These are phyloP conservation scores for Carpinus fangiana DNA, from an alignment of 306 rosid genomes.

Conservation along the genomic window DNA sequence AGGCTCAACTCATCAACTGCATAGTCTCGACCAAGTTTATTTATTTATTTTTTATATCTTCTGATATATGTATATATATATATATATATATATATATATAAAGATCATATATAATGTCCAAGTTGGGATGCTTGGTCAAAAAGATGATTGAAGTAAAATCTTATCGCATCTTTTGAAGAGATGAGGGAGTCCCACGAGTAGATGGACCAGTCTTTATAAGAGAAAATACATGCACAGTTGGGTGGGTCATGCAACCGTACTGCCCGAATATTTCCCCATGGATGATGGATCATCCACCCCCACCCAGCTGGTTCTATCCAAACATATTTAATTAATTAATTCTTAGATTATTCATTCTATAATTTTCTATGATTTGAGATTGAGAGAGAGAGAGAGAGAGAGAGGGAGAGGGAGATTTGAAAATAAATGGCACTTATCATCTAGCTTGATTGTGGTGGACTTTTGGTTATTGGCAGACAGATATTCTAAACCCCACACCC, in stretches of 20 bases:
- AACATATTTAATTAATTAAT: too few species aligned
- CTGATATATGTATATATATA: too few species aligned
- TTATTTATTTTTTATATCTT: too few species aligned
- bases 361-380: too few species aligned
- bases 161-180: constrained; percentile 1
- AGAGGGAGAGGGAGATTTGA: background rate
- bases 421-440: background rate
- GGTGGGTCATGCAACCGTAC: background rate
- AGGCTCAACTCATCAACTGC: too few species aligned
- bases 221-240: background rate
- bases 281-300: background rate
- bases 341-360: too few species aligned
- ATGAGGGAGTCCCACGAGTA: background rate
- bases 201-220: background rate
- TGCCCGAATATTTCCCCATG: background rate
- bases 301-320: background rate
- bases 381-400: background rate
- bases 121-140: background rate
- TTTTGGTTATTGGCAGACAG: constrained; percentile 54
- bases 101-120: too few species aligned
- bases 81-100: too few species aligned
- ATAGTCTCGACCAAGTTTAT: too few species aligned
- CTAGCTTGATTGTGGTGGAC: constrained; percentile 40
- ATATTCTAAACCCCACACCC: constrained; percentile 42
- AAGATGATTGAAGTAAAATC: background rate